Conservation (phyloP, 768 basidiomycete genomes). For the Polyporus arcularius region DNA sequence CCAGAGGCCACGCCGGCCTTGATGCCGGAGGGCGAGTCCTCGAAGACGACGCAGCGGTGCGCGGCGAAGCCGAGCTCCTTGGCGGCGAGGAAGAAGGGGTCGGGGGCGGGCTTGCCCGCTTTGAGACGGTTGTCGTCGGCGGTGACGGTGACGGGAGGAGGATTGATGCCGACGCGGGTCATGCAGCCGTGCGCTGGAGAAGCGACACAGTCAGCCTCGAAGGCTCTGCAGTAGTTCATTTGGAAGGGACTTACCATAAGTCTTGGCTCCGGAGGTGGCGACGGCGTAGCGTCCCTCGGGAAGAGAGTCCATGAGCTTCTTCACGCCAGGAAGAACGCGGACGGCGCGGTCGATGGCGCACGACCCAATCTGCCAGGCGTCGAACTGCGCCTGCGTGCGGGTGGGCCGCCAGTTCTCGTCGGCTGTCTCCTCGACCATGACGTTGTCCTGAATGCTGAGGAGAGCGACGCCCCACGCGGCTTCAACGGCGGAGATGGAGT, state of each 20-base stretch:
- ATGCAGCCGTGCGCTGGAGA: constrained; percentile 61
- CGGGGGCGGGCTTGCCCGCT: constrained; percentile 61
- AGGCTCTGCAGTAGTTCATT: background rate
- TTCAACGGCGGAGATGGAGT: constrained; percentile 73
- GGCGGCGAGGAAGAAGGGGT: constrained; percentile 64
- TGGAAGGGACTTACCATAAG: constrained; percentile 49
- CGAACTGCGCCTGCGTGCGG: constrained; percentile 35
- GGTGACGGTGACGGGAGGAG: constrained; percentile 70
- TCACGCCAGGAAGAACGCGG: constrained; percentile 70
- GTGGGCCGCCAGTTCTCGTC: constrained; percentile 16
- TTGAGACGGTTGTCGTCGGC: constrained; percentile 75
- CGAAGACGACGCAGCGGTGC: constrained; percentile 71
- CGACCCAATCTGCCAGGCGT: constrained; percentile 60
- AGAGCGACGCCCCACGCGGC: constrained; percentile 57
- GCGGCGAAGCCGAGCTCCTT: constrained; percentile 56
- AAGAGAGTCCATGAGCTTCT: constrained; percentile 61
- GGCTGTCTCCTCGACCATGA: constrained; percentile 32
- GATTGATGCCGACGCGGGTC: constrained; percentile 66
- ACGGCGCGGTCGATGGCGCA: constrained; percentile 58
- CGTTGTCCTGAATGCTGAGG: constrained; percentile 33
- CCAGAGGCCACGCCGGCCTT: constrained; percentile 71
- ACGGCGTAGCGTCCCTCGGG: constrained; percentile 67
- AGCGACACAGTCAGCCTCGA: constrained; percentile 10
- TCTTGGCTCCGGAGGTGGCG: constrained; percentile 73
- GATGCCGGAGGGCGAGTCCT: constrained; percentile 71